A percentile compares a stretch with the other conserved stretches of the same genome.
These are phyloP conservation scores for Taphrina confusa DNA, from an alignment of 1,139 yeast species.

Conservation along the genomic window DNA sequence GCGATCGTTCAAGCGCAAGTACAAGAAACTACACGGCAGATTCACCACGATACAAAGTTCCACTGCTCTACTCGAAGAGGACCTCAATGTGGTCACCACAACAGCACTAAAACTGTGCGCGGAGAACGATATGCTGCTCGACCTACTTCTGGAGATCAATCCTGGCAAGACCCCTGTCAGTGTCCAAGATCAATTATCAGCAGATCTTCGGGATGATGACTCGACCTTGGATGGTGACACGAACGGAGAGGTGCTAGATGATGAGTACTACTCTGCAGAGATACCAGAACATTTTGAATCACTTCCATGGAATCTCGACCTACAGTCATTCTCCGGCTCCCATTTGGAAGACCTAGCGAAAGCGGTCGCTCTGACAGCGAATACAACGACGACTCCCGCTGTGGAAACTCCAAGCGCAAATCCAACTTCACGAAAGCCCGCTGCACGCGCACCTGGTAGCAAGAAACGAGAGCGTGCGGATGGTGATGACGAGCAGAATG, in stretches of 20 bases:
- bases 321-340: conserved; percentile 15
- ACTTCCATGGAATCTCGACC: conserved; percentile 26
- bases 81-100: conserved; percentile 11
- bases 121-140: conserved; percentile 25
- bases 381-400: not conserved
- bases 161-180: not conserved
- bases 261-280: conserved; percentile 1
- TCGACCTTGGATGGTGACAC: not conserved
- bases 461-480: conserved; percentile 15
- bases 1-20: conserved; percentile 29
- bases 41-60: conserved; percentile 11
- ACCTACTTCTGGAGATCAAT: conserved; percentile 5
- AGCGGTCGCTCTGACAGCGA: conserved; percentile 2
- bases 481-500: conserved; percentile 4
- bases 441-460: not conserved
- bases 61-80: conserved; percentile 10
- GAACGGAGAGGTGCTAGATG: conserved; percentile 6
- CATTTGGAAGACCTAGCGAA: conserved; percentile 20
- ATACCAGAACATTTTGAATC: conserved; percentile 17
- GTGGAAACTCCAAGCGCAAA: not conserved
- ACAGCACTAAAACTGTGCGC: conserved; percentile 24
- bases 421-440: not conserved
- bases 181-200: conserved; percentile 2
- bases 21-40: conserved; percentile 24
- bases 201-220: not conserved